Evolutionary conservation across 306 rosid genomes (phyloP).

Genomic region (Dicorynia guianensis): DNA sequence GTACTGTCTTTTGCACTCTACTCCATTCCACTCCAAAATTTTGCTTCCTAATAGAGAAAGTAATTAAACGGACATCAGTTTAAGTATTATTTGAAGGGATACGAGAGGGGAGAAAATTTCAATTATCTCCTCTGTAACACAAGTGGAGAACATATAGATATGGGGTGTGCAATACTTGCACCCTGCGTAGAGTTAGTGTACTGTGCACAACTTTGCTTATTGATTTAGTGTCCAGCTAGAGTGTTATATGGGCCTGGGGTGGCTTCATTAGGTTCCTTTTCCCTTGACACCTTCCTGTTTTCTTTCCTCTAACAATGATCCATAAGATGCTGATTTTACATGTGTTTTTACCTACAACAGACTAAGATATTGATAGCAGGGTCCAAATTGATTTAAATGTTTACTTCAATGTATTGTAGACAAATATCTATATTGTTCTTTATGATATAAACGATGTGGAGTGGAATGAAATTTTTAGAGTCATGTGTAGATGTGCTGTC

Average conservation of each 20-base stretch:
- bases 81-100: background rate
- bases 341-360: background rate
- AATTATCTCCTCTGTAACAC: background rate
- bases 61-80: background rate
- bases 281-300: background rate
- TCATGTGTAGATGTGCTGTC: slow-evolving; percentile 57
- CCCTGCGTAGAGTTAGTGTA: background rate
- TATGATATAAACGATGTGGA: background rate
- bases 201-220: background rate
- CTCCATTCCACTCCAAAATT: background rate
- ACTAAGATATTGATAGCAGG: background rate
- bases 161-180: slow-evolving; percentile 2
- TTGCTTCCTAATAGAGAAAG: background rate
- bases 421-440: background rate
- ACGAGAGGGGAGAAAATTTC: slow-evolving; percentile 5
- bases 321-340: background rate
- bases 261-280: background rate
- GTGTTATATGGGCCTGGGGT: background rate
- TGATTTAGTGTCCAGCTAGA: background rate
- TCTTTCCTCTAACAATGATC: background rate
- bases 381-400: background rate
- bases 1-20: background rate
- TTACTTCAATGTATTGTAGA: background rate
- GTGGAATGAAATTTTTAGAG: slow-evolving; percentile 46
- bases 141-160: background rate